These are phyloP conservation scores for Symbiodinium natans DNA, from an alignment of 73 alveolate species.

Conservation along the genomic window DNA sequence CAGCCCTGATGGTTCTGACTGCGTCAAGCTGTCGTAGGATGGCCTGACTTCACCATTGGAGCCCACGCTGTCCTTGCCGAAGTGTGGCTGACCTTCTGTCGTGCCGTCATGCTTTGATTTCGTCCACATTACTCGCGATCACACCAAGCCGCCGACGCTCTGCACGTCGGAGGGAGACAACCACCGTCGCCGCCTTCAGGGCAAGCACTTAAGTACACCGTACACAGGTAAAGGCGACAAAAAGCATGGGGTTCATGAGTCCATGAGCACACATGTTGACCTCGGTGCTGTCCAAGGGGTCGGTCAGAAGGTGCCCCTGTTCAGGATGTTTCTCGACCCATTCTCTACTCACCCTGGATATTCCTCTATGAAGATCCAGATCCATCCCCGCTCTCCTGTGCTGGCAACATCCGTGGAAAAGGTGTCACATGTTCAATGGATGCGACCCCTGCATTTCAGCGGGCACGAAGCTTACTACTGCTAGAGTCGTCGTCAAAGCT, in stretches of 20 bases:
- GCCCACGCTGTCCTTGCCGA: background rate
- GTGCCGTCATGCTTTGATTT: background rate
- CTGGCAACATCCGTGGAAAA: too few species aligned
- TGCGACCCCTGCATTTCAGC: too few species aligned
- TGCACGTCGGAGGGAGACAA: background rate
- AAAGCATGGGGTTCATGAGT: background rate
- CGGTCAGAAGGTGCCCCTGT: slow-evolving; percentile 71
- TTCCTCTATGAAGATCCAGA: too few species aligned
- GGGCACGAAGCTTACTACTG: too few species aligned
- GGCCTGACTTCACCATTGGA: background rate
- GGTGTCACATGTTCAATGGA: too few species aligned
- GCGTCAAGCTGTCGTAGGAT: background rate
- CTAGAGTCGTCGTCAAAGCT: too few species aligned
- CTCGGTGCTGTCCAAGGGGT: slow-evolving; percentile 75
- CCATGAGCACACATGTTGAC: too few species aligned
- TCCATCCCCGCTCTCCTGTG: too few species aligned
- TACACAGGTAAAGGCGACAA: background rate
- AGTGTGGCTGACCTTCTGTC: background rate
- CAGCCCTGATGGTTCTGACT: background rate
- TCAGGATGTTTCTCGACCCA: too few species aligned
- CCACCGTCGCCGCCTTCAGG: background rate
- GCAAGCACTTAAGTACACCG: too few species aligned
- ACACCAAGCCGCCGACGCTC: background rate
- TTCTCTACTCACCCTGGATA: too few species aligned
- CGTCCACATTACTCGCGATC: background rate